These are phyloP conservation scores for Malassezia restricta DNA, from an alignment of 1,284 basidiomycete genomes.

Conservation along the genomic window DNA sequence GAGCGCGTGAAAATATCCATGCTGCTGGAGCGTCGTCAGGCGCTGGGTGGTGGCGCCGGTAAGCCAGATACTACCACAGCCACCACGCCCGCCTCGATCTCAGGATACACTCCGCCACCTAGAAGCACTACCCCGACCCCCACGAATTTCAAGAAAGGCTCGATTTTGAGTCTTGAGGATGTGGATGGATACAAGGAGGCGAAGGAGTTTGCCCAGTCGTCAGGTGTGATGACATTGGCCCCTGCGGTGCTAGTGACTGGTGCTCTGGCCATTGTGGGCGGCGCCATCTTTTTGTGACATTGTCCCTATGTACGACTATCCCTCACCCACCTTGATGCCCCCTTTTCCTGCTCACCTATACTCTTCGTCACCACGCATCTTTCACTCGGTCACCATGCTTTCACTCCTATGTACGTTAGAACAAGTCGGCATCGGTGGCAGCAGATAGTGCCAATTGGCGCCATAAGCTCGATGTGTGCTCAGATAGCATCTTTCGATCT, in stretches of 20 bases:
- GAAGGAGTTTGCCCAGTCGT: background rate
- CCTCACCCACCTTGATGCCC: background rate
- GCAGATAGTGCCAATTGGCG: constrained; percentile 1
- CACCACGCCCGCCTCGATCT: constrained; percentile 25
- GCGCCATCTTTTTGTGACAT: background rate
- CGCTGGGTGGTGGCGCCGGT: constrained; percentile 6
- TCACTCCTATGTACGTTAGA: background rate
- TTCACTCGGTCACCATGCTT: background rate
- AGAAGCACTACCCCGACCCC: constrained; percentile 16
- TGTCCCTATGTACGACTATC: background rate
- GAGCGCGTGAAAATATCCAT: no score
- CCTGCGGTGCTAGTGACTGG: background rate
- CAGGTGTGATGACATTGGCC: background rate
- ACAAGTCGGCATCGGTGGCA: constrained; percentile 1
- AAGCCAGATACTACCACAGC: constrained; percentile 16
- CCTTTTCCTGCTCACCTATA: background rate
- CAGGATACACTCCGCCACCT: constrained; percentile 27
- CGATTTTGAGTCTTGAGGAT: constrained; percentile 19
- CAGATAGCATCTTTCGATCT: constrained; percentile 7
- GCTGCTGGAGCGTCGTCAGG: constrained; percentile 17
- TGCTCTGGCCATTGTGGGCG: background rate
- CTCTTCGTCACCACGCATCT: background rate
- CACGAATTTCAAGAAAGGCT: constrained; percentile 18
- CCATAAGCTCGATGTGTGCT: constrained; percentile 2
- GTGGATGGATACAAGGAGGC: constrained; percentile 27